Percentiles rank a stretch among this genome's conserved stretches.
Conservation (phyloP, 495 filamentous ascomycete genomes). For the Podospora conica region DNA sequence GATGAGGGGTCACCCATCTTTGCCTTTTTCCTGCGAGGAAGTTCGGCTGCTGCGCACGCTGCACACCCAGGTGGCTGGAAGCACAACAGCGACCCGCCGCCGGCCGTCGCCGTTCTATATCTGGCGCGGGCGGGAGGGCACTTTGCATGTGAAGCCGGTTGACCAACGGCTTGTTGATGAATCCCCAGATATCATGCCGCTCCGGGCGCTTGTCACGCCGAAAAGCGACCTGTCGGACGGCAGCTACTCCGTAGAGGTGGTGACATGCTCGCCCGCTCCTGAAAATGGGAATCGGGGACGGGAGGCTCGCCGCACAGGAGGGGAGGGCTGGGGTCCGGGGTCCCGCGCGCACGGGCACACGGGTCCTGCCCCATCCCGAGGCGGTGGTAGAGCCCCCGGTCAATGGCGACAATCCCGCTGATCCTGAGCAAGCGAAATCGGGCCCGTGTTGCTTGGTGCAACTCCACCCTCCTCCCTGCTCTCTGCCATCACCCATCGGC, state of each 20-base stretch:
- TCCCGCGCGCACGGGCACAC: not conserved
- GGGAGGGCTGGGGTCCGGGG: not conserved
- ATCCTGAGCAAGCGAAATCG: conserved; percentile 19
- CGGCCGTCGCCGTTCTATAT: not conserved
- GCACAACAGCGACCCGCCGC: not conserved
- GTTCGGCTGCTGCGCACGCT: not conserved
- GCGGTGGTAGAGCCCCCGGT: conserved; percentile 29
- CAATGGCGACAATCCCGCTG: conserved; percentile 21
- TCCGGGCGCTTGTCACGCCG: not conserved
- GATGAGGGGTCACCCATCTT: not conserved
- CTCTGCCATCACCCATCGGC: too few species aligned
- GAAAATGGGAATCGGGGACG: not conserved
- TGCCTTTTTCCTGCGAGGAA: not conserved
- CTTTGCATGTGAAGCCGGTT: not conserved
- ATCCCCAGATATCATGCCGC: not conserved
- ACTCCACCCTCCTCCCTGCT: conserved; percentile 9
- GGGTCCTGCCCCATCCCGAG: conserved; percentile 21
- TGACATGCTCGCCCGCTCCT: not conserved
- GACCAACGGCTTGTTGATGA: not conserved
- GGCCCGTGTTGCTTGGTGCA: conserved; percentile 18
- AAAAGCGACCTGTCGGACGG: not conserved
- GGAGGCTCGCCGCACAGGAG: not conserved
- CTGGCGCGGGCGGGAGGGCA: not conserved
- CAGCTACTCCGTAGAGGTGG: not conserved
- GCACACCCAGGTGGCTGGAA: not conserved